A percentile compares a stretch with the other conserved stretches of the same genome.
phyloP scores from a whole-genome alignment of 441 rosid species.

The Daphne laureola region DNA sequence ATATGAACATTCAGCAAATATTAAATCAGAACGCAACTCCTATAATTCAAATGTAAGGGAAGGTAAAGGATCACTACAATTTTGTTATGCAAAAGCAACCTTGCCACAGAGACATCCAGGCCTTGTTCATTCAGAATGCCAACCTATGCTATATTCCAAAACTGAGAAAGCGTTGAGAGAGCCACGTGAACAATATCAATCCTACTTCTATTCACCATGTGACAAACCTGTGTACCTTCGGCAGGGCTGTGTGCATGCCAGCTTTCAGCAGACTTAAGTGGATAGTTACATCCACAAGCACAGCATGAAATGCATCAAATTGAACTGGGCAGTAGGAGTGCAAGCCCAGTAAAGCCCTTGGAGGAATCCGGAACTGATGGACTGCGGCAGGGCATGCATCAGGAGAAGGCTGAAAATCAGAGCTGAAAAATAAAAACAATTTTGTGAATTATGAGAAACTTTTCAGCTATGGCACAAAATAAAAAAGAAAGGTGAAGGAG shows the following conservation, averaged over 20 bases:
- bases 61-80: too few species aligned
- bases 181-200: background rate
- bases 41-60: too few species aligned
- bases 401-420: slow-evolving; percentile 38
- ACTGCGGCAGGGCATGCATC: slow-evolving; percentile 54
- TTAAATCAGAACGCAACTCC: too few species aligned
- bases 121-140: background rate
- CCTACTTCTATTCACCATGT: background rate
- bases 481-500: slow-evolving; percentile 2
- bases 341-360: slow-evolving; percentile 85
- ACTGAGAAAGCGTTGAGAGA: background rate
- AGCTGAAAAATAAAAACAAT: slow-evolving; percentile 29
- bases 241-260: slow-evolving; percentile 31
- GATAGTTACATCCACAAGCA: slow-evolving; percentile 71
- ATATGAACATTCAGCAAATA: too few species aligned
- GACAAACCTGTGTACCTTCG: slow-evolving; percentile 58
- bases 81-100: too few species aligned
- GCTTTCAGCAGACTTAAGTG: slow-evolving; percentile 65
- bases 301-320: slow-evolving; percentile 78
- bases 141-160: slow-evolving; percentile 5
- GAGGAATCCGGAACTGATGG: slow-evolving; percentile 90
- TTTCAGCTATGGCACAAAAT: background rate
- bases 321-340: slow-evolving; percentile 94
- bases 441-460: slow-evolving; percentile 1
- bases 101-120: too few species aligned